Base-by-base conservation (phyloP, 2,329 filamentous ascomycete species). In the Apiospora saccharicola region DNA sequence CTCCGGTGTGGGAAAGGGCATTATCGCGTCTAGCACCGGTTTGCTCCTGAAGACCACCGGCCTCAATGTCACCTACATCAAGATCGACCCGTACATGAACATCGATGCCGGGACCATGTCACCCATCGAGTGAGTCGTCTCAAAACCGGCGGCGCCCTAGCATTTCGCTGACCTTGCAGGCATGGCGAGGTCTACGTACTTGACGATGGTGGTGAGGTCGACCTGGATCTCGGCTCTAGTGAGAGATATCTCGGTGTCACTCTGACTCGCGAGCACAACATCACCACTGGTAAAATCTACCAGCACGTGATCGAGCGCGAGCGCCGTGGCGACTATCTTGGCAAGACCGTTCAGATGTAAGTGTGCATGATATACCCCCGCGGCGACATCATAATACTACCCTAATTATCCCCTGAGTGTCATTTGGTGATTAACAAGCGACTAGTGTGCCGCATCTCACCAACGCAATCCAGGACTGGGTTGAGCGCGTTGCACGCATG, bases 211-310 rank as follows among this genome's bases (percentile, higher is more conserved):
- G 93, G 93, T 69, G 80, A 86, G 78, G 81, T 81, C 51, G 87
- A 89, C 77, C 79, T 89, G 16, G 88, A 90, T 77, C 83, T 90
- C 64, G 88, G 88, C 26, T 89, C 89, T 79, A 90, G 89, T 77
- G 78, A 68, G 73, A 80, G 83, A 47, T 97, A 97, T 81, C 91
- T 98, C 71, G 92, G 92, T 79, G 92, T 96, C 75, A 93, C 92
- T 71, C 88, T 98, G 74, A 94, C 91, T 12, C 88, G 92, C 74
- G 95, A 98, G 77, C 94, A 96, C 86, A 98, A 98, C 83, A 97
- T 99, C 83, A 99, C 96, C 4, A 98, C 96, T 7, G 96, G 96
- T 80, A 98, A 98, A 86, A 94, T 98, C 77, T 98, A 98, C 84
- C 89, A 94, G 79, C 90, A 93, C 78, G 95, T 98, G 71, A 95